Base-by-base conservation (phyloP, 176 grass and related monocot species). In the Phragmites australis region DNA sequence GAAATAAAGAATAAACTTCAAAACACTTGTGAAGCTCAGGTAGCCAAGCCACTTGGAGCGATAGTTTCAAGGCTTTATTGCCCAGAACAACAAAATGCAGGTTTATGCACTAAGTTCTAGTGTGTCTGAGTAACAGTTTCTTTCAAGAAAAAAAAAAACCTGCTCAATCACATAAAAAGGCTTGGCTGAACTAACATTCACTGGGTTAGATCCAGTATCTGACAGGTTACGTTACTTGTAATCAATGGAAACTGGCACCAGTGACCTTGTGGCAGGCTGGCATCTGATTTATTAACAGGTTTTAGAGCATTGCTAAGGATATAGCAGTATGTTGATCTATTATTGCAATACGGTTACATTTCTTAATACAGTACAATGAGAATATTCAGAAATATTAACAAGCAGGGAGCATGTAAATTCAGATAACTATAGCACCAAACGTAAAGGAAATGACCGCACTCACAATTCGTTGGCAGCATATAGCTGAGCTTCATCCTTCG, bases 401-500 rank as follows among this genome's bases (percentile, higher is more conserved):
- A 66, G 26, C 13, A 57, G 40, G 19, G 5, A 79, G 13, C 14
- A 42, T 27, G 18, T 15, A 60, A 42, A 63, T 15, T 51, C 21
- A 59, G 7, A 75, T 39, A 57, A 61, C 14, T 26, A 34, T 40
- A 68, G n/a, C 19, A 19, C 22, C 60, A 70, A 60, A 49, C 55
- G 53, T 58, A 63, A 78, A 86, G 56, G 68, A 88, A 26, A 72
- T 63, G 15, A 54, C 14, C 22, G 5, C 11, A 72, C 92, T 90
- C 85, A 98, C 95, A 98, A 78, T 92, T 98, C 96, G 23, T 70
- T 84, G 37, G 92, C 90, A 83, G 96, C 88, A 84, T 74, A 93
- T 58, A 99, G 68, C 77, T 99, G 96, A 81, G 90, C 90, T 91
- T 99, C 92, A 82, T 99, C 96, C 75, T 91, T 99, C 4, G 96